phyloP scores from a whole-genome alignment of 768 basidiomycete species.

The Brasilioporus rufonigricans region DNA sequence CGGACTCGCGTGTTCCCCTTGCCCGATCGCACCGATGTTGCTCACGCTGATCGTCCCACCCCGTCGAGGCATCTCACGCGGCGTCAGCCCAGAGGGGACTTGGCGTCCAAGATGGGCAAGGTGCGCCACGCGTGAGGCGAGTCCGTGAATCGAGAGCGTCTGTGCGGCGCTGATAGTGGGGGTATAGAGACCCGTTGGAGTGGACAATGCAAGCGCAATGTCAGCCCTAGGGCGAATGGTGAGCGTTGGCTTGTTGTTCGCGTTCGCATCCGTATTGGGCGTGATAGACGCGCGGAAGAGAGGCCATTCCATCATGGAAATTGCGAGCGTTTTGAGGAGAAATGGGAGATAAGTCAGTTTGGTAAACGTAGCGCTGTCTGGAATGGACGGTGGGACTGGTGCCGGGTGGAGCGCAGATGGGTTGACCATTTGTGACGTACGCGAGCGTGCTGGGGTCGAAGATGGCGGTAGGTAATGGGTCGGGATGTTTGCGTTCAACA shows the following conservation, averaged over 20 bases:
- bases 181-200: conserved; percentile 80
- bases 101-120: conserved; percentile 66
- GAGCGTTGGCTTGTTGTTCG: conserved; percentile 54
- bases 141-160: conserved; percentile 51
- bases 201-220: conserved; percentile 74
- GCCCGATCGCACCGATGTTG: conserved; percentile 81
- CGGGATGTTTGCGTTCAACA: conserved; percentile 70
- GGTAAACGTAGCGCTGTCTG: conserved; percentile 53
- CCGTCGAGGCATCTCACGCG: conserved; percentile 66
- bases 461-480: conserved; percentile 43
- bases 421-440: conserved; percentile 31
- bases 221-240: conserved; percentile 74
- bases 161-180: conserved; percentile 64
- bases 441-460: conserved; percentile 33
- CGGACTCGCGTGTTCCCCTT: conserved; percentile 66
- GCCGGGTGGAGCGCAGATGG: conserved; percentile 39
- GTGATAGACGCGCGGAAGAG: conserved; percentile 77
- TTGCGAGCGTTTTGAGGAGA: conserved; percentile 78
- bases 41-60: conserved; percentile 81
- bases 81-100: conserved; percentile 60
- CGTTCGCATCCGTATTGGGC: conserved; percentile 24
- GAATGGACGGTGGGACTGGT: conserved; percentile 43
- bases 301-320: conserved; percentile 82
- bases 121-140: conserved; percentile 60
- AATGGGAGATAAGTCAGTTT: conserved; percentile 81